Percentiles rank a stretch among this genome's conserved stretches.
These are phyloP conservation scores for Scorias spongiosa DNA, from an alignment of 2,329 filamentous ascomycete species.

Conservation along the genomic window DNA sequence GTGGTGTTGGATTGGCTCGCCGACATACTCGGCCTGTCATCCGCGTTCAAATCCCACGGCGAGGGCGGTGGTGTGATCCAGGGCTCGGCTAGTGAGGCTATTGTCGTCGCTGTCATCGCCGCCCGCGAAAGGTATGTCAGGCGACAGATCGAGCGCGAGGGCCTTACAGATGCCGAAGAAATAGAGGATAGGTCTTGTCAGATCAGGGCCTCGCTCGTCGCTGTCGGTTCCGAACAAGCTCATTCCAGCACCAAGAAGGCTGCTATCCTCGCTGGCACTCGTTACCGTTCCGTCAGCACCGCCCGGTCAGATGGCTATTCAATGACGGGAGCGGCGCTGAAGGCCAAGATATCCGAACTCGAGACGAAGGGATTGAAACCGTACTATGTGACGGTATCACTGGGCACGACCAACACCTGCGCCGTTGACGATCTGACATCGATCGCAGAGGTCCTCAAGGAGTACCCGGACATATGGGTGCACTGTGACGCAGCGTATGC, in stretches of 20 bases:
- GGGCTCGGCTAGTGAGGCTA: slow-evolving; percentile 74
- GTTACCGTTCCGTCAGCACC: slow-evolving; percentile 56
- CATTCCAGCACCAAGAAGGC: slow-evolving; percentile 82
- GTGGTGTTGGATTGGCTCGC: slow-evolving; percentile 87
- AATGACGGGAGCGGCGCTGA: slow-evolving; percentile 51
- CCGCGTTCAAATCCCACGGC: slow-evolving; percentile 57
- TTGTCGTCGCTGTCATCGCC: slow-evolving; percentile 74
- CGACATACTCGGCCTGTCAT: slow-evolving; percentile 56
- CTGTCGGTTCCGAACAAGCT: slow-evolving; percentile 61
- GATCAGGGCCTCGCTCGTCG: slow-evolving; percentile 58
- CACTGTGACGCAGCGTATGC: slow-evolving; percentile 92
- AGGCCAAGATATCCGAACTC: slow-evolving; percentile 47
- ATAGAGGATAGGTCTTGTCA: slow-evolving; percentile 55
- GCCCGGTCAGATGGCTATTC: slow-evolving; percentile 48
- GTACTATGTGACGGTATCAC: slow-evolving; percentile 69
- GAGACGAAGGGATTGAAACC: slow-evolving; percentile 58
- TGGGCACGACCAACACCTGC: slow-evolving; percentile 81
- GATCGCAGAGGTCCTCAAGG: slow-evolving; percentile 42
- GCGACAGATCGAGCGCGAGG: slow-evolving; percentile 38
- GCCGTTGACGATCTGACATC: slow-evolving; percentile 68
- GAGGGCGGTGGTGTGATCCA: slow-evolving; percentile 88
- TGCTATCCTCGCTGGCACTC: slow-evolving; percentile 71
- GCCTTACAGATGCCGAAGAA: slow-evolving; percentile 31
- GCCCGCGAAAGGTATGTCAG: slow-evolving; percentile 66
- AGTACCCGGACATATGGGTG: slow-evolving; percentile 59